Evolutionary conservation across 176 grass and related monocot species (phyloP).

Genomic region (Oryza longistaminata): DNA sequence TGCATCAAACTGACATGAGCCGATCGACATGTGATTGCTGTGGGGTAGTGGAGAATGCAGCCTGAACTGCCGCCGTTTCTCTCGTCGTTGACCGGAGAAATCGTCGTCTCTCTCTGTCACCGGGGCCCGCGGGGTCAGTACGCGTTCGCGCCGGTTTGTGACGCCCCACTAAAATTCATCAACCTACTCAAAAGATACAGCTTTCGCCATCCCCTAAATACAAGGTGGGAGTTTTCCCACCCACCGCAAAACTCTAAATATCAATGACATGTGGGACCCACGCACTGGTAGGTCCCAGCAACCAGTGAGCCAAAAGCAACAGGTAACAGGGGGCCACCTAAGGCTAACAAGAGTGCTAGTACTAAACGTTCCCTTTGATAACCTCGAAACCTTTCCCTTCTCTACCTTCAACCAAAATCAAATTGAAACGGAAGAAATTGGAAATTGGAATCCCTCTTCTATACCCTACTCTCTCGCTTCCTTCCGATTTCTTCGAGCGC

Average conservation of each 20-base stretch:
- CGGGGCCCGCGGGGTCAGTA: background rate
- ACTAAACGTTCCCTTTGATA: background rate
- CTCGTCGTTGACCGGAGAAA: background rate
- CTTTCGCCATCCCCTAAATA: conserved; percentile 12
- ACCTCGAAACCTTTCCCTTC: conserved; percentile 7
- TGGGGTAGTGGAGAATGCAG: too few species aligned
- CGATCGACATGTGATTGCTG: too few species aligned
- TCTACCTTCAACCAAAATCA: conserved; percentile 20
- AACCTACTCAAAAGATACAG: background rate
- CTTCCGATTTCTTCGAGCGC: background rate
- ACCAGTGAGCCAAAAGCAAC: background rate
- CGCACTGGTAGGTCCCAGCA: fast-evolving
- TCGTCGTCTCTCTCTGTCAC: too few species aligned
- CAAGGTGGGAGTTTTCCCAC: background rate
- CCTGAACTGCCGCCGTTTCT: background rate
- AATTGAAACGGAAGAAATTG: conserved; percentile 8
- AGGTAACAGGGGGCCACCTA: background rate
- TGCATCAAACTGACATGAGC: too few species aligned
- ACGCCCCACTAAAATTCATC: conserved; percentile 27
- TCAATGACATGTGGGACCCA: background rate
- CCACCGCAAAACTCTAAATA: fast-evolving
- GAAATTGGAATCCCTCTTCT: background rate
- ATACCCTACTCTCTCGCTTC: background rate
- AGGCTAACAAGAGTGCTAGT: background rate
- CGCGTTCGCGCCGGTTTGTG: background rate